Conservation (phyloP, 2,329 filamentous ascomycete genomes). For the Pyrenophora tritici-repentis region DNA sequence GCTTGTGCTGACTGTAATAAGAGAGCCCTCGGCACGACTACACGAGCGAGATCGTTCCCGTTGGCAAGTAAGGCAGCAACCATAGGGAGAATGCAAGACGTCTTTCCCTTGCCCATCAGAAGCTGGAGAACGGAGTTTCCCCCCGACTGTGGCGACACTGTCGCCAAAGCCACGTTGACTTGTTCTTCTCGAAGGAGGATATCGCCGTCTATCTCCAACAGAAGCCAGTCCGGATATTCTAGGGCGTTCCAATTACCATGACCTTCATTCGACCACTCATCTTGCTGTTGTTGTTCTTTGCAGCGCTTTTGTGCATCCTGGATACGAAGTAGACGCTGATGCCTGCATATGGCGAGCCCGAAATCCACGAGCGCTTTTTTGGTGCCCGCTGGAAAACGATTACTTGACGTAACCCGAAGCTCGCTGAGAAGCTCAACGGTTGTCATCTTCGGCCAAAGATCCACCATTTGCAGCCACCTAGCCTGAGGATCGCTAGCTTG, state of each 20-base stretch:
- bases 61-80: constrained; percentile 55
- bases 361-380: constrained; percentile 51
- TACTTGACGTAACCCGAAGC: constrained; percentile 47
- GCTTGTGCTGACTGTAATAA: constrained; percentile 63
- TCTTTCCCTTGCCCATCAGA: constrained; percentile 70
- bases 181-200: constrained; percentile 67
- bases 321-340: constrained; percentile 56
- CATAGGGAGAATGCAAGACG: constrained; percentile 67
- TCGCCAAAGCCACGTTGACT: constrained; percentile 65
- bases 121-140: constrained; percentile 67
- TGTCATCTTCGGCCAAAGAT: constrained; percentile 56
- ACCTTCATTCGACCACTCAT: constrained; percentile 55
- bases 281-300: constrained; percentile 34
- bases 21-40: constrained; percentile 63
- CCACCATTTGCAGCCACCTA: constrained; percentile 51
- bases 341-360: constrained; percentile 50
- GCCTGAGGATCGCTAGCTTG: constrained; percentile 30
- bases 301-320: constrained; percentile 33
- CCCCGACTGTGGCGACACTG: constrained; percentile 58
- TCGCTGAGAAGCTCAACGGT: constrained; percentile 54
- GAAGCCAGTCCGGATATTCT: constrained; percentile 64
- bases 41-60: constrained; percentile 53
- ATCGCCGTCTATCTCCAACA: constrained; percentile 69
- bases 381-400: constrained; percentile 43
- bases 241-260: constrained; percentile 63